phyloP scores from a whole-genome alignment of 129 eudicot species.

The Daucus carota region DNA sequence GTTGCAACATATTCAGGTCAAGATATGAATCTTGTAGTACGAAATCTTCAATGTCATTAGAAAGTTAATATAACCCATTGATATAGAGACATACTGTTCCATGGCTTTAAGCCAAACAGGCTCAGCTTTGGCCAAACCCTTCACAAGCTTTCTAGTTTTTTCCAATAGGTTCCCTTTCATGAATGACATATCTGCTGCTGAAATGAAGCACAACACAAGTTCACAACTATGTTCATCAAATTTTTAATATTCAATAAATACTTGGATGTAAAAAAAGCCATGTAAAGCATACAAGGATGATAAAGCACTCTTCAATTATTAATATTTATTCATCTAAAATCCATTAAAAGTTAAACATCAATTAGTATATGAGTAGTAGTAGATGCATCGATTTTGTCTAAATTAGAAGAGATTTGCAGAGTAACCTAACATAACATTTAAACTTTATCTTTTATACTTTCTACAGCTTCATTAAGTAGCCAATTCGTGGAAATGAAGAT shows the following conservation, averaged over 20 bases:
- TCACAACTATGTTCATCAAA: not conserved
- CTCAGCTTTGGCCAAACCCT: constrained; percentile 74
- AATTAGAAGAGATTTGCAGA: not conserved
- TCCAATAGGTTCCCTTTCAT: constrained; percentile 83
- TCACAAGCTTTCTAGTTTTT: constrained; percentile 74
- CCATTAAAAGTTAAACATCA: not conserved
- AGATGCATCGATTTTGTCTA: not conserved
- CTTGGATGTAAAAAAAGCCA: not conserved
- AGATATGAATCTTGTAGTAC: not conserved
- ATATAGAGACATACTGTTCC: constrained; percentile 51
- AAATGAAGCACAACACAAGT: not conserved
- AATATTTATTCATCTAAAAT: not conserved
- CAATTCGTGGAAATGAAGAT: not conserved
- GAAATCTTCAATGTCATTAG: not conserved
- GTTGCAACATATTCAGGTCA: not conserved
- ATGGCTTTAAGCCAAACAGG: constrained; percentile 91
- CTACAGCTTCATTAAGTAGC: not conserved
- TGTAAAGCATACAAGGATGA: not conserved
- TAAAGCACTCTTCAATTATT: not conserved
- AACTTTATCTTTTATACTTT: not conserved
- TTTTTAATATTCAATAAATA: not conserved
- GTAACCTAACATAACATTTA: not conserved
- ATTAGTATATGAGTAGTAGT: not conserved
- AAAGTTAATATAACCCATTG: not conserved
- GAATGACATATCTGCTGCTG: constrained; percentile 52